Percentiles rank a stretch among this genome's conserved stretches.
Evolutionary conservation across 2,329 filamentous ascomycete genomes (phyloP).

Genomic region (Diaporthe destruens): DNA sequence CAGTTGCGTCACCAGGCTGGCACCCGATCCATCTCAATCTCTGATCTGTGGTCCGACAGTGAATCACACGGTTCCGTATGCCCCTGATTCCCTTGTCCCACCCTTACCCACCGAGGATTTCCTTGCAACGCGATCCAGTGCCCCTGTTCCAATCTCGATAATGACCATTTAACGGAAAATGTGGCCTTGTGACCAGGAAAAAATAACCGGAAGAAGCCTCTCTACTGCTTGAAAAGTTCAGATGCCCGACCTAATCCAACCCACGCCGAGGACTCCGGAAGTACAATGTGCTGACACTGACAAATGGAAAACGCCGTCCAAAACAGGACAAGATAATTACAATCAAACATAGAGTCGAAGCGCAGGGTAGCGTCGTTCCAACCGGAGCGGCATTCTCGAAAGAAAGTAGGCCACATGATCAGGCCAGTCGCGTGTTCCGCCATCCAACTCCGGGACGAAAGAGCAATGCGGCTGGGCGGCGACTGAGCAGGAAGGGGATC

Average conservation of each 20-base stretch:
- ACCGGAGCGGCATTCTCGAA: constrained; percentile 2
- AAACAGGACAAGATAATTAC: constrained; percentile 22
- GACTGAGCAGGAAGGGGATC: constrained; percentile 1
- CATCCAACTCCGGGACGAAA: constrained; percentile 21
- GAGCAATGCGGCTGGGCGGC: background rate
- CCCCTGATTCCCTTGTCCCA: constrained; percentile 20
- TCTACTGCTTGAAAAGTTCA: constrained; percentile 27
- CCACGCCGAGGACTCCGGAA: constrained; percentile 25
- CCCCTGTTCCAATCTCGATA: constrained; percentile 22
- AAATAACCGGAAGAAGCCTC: constrained; percentile 6
- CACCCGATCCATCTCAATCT: constrained; percentile 29
- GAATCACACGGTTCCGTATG: constrained; percentile 21
- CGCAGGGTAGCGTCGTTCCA: background rate
- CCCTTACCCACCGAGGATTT: background rate
- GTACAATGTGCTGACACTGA: constrained; percentile 26
- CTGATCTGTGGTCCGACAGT: constrained; percentile 22
- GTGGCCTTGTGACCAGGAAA: constrained; percentile 10
- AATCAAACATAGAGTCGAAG: constrained; percentile 2
- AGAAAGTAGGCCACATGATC: background rate
- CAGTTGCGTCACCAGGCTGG: constrained; percentile 7
- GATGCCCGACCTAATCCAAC: constrained; percentile 14
- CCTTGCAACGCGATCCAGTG: constrained; percentile 14
- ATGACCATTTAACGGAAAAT: background rate
- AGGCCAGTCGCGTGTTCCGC: background rate
- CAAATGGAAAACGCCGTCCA: constrained; percentile 2